These are phyloP conservation scores for Gaeumannomyces sp. DNA, from an alignment of 2,329 filamentous ascomycete genomes.

Conservation along the genomic window DNA sequence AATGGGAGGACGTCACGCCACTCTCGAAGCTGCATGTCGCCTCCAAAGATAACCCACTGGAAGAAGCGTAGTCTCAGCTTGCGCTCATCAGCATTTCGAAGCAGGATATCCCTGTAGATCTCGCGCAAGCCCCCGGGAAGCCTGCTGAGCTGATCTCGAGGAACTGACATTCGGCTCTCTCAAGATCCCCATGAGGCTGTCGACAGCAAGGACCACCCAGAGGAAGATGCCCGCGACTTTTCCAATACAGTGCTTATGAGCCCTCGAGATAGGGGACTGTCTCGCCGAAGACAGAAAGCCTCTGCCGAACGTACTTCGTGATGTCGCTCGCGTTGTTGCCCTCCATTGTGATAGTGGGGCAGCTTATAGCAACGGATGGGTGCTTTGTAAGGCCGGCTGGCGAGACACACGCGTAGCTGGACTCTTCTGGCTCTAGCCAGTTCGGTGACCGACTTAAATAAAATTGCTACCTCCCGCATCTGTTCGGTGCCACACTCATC, in stretches of 20 bases:
- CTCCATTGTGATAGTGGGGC: not conserved
- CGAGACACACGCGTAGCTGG: not conserved
- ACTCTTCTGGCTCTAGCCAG: not conserved
- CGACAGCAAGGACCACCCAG: conserved; percentile 7
- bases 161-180: not conserved
- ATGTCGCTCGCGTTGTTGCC: not conserved
- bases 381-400: not conserved
- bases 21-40: not conserved
- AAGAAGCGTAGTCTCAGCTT: not conserved
- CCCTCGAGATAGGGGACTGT: not conserved
- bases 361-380: not conserved
- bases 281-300: not conserved
- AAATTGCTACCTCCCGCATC: not conserved
- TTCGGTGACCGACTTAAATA: not conserved
- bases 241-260: not conserved
- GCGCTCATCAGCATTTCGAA: not conserved
- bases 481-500: not conserved
- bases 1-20: not conserved
- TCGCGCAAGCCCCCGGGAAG: not conserved
- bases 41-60: not conserved
- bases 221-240: conserved; percentile 7
- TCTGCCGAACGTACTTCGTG: not conserved
- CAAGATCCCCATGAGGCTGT: not conserved
- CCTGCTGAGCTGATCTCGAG: not conserved
- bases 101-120: not conserved